Percentiles rank a stretch among this genome's conserved stretches.
phyloP scores from a whole-genome alignment of 805 yeast genomes.

The Candida pseudofarinosa region DNA sequence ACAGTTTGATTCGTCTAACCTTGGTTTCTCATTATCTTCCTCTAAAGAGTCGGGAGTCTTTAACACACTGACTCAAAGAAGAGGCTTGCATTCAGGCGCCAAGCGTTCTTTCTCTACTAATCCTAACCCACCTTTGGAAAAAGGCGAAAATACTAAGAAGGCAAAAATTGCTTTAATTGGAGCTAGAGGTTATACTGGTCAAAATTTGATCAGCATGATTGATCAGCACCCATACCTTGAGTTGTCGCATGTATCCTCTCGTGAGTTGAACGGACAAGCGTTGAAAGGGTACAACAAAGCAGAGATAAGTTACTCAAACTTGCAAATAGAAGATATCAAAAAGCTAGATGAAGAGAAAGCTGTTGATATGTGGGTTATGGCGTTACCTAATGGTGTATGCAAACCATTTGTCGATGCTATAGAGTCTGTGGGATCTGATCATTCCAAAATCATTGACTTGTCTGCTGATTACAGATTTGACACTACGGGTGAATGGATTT shows the following conservation, averaged over 20 bases:
- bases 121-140: conserved; percentile 69
- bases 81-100: conserved; percentile 46
- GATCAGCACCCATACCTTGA: conserved; percentile 86
- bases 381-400: conserved; percentile 96
- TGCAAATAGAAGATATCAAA: conserved; percentile 82
- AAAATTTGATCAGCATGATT: conserved; percentile 81
- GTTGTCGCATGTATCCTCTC: conserved; percentile 88
- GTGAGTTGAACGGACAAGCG: conserved; percentile 86
- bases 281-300: conserved; percentile 83
- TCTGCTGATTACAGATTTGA: conserved; percentile 97
- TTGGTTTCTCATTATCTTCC: conserved; percentile 33
- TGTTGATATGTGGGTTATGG: conserved; percentile 98
- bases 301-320: conserved; percentile 75
- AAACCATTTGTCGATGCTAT: conserved; percentile 81
- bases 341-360: conserved; percentile 68
- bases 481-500: conserved; percentile 80
- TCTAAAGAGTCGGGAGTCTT: conserved; percentile 46
- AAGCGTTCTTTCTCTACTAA: conserved; percentile 31
- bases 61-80: conserved; percentile 42
- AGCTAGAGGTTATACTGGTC: conserved; percentile 98
- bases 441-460: conserved; percentile 81
- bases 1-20: conserved; percentile 36
- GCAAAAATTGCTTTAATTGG: conserved; percentile 91
- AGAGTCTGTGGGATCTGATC: conserved; percentile 57
- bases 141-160: conserved; percentile 56